phyloP scores from a whole-genome alignment of 768 basidiomycete genomes.

The Grammothele lineata region DNA sequence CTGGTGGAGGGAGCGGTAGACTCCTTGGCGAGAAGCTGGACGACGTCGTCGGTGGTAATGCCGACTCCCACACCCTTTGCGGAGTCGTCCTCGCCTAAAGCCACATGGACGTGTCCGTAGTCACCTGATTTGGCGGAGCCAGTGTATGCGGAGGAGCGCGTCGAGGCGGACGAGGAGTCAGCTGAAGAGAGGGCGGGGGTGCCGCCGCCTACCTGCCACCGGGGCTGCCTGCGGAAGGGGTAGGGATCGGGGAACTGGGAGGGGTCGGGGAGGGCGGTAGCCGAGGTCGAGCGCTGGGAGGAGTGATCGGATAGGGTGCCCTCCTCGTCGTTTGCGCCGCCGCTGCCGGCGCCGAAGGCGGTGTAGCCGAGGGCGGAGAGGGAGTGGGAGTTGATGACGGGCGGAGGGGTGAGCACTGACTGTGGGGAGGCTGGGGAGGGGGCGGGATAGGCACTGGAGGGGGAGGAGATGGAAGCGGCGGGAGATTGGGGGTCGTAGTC shows the following conservation, averaged over 20 bases:
- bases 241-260: slow-evolving; percentile 71
- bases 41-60: slow-evolving; percentile 63
- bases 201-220: slow-evolving; percentile 38
- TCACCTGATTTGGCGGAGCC: slow-evolving; percentile 67
- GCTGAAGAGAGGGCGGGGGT: slow-evolving; percentile 65
- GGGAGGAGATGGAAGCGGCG: slow-evolving; percentile 24
- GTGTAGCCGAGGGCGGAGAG: slow-evolving; percentile 31
- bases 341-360: slow-evolving; percentile 30
- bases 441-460: slow-evolving; percentile 25
- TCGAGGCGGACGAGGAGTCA: slow-evolving; percentile 66
- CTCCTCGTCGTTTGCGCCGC: slow-evolving; percentile 33
- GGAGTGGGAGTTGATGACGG: slow-evolving; percentile 22
- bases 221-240: slow-evolving; percentile 49
- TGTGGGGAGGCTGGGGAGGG: slow-evolving; percentile 26
- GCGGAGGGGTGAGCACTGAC: slow-evolving; percentile 19
- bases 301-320: slow-evolving; percentile 32
- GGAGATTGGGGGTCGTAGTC: slow-evolving; percentile 21
- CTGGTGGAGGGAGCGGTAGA: slow-evolving; percentile 38
- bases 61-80: slow-evolving; percentile 41
- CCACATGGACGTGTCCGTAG: slow-evolving; percentile 63
- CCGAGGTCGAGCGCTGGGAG: slow-evolving; percentile 38
- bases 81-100: slow-evolving; percentile 53
- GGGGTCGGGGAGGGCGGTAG: slow-evolving; percentile 56
- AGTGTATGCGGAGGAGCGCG: slow-evolving; percentile 76
- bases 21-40: slow-evolving; percentile 56